A percentile compares a stretch with the other conserved stretches of the same genome.
These are phyloP conservation scores for Aphanomyces euteiches DNA, from an alignment of 352 stramenopile genomes.

Conservation along the genomic window DNA sequence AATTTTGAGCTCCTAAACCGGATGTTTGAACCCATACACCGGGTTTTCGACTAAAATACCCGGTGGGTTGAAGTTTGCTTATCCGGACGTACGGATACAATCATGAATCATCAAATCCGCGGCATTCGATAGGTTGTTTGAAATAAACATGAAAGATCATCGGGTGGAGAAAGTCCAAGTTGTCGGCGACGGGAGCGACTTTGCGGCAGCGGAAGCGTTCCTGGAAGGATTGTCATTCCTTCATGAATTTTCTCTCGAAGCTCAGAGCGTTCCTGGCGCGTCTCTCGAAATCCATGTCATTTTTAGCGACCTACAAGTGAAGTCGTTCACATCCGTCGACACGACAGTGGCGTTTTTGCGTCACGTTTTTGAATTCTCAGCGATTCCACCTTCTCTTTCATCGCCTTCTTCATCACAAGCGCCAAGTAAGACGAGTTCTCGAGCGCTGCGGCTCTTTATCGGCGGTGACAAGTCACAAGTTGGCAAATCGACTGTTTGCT, in stretches of 20 bases:
- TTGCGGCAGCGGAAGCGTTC: neutral
- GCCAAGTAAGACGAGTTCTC: neutral
- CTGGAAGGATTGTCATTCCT: neutral
- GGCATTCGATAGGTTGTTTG: neutral
- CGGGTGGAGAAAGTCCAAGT: neutral
- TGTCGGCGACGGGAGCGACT: neutral
- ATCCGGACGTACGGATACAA: too few relatives aligned
- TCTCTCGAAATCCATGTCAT: neutral
- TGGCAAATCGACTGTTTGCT: conserved; percentile 95
- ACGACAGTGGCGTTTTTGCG: neutral
- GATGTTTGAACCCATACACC: too few relatives aligned
- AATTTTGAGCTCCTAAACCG: too few relatives aligned
- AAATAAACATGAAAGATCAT: conserved; percentile 7
- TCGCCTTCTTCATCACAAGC: neutral
- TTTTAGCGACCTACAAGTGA: neutral
- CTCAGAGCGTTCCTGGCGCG: neutral
- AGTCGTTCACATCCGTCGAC: neutral
- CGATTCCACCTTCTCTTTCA: too few relatives aligned
- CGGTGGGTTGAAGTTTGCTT: too few relatives aligned
- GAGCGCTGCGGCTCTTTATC: conserved; percentile 46
- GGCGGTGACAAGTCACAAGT: conserved; percentile 86
- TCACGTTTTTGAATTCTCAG: neutral
- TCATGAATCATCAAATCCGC: neutral
- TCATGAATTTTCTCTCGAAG: neutral
- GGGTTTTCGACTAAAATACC: too few relatives aligned